phyloP scores from a whole-genome alignment of 2,329 filamentous ascomycete species.

The Thielaviopsis populi region DNA sequence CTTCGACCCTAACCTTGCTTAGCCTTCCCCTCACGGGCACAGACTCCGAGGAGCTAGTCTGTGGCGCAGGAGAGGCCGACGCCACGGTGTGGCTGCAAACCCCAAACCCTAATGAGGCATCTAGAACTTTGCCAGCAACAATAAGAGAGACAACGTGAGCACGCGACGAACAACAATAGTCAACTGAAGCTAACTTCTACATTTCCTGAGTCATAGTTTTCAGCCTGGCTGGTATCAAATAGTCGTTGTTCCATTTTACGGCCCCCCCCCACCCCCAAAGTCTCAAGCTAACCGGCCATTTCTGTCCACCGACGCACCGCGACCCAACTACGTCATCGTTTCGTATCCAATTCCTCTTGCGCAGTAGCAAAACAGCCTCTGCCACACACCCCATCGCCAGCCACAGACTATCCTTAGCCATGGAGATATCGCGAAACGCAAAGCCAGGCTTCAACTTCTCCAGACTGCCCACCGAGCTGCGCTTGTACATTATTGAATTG shows the following conservation, averaged over 20 bases:
- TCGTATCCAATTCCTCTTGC: not conserved
- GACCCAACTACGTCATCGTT: constrained; percentile 2
- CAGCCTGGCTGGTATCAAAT: not conserved
- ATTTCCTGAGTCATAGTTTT: not conserved
- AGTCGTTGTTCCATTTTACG: not conserved
- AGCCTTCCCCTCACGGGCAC: not conserved
- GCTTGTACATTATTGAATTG: constrained; percentile 5
- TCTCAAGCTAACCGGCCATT: not conserved
- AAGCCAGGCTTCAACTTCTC: not conserved
- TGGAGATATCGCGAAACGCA: not conserved
- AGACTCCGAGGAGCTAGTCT: not conserved
- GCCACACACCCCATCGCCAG: not conserved
- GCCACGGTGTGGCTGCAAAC: not conserved
- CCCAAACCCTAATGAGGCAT: not conserved
- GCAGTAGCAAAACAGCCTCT: not conserved
- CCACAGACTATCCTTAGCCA: not conserved
- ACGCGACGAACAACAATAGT: not conserved
- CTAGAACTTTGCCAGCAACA: not conserved
- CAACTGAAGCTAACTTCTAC: too few relatives aligned
- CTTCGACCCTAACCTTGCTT: too few relatives aligned
- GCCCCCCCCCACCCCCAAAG: too few relatives aligned
- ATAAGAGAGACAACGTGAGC: not conserved
- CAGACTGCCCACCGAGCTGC: not conserved
- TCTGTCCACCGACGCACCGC: not conserved
- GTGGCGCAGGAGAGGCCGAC: not conserved